Evolutionary conservation across 768 basidiomycete genomes (phyloP).

Genomic region (Naganishia vaughanmartiniae): DNA sequence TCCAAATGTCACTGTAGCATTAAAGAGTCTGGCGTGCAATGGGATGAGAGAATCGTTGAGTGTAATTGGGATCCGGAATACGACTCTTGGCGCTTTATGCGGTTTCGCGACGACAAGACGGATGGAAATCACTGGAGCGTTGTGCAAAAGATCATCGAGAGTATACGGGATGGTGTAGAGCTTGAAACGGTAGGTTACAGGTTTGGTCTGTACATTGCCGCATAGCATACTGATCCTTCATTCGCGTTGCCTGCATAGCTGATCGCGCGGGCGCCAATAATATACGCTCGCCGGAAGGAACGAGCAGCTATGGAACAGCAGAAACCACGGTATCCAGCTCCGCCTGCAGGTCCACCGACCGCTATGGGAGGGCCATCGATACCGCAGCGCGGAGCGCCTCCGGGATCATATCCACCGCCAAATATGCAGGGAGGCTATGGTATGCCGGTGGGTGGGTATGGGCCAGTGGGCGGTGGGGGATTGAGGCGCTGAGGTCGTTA

Average conservation of each 20-base stretch:
- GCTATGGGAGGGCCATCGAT: slow-evolving; percentile 1
- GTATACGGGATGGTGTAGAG: slow-evolving; percentile 86
- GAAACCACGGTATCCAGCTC: background rate
- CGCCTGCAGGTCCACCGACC: slow-evolving; percentile 14
- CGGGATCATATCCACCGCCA: slow-evolving; percentile 12
- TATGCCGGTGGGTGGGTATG: slow-evolving; percentile 10
- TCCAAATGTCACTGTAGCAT: slow-evolving; percentile 58
- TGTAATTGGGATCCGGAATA: slow-evolving; percentile 79
- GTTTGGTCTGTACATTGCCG: background rate
- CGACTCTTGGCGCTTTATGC: slow-evolving; percentile 77
- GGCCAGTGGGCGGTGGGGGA: background rate
- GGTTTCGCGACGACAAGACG: slow-evolving; percentile 90
- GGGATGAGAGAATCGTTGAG: slow-evolving; percentile 91
- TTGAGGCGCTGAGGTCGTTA: background rate
- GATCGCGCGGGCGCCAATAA: slow-evolving; percentile 60
- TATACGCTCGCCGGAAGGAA: slow-evolving; percentile 28
- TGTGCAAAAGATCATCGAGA: slow-evolving; percentile 83
- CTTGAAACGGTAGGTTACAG: slow-evolving; percentile 13
- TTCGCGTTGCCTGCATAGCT: slow-evolving; percentile 56
- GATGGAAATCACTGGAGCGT: slow-evolving; percentile 82
- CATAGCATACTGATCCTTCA: background rate
- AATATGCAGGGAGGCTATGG: slow-evolving; percentile 1
- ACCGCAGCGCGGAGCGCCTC: background rate
- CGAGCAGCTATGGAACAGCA: slow-evolving; percentile 29
- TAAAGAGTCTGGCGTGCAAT: slow-evolving; percentile 77